Evolutionary conservation across 306 rosid genomes (phyloP).

Genomic region (Quercus glauca): DNA sequence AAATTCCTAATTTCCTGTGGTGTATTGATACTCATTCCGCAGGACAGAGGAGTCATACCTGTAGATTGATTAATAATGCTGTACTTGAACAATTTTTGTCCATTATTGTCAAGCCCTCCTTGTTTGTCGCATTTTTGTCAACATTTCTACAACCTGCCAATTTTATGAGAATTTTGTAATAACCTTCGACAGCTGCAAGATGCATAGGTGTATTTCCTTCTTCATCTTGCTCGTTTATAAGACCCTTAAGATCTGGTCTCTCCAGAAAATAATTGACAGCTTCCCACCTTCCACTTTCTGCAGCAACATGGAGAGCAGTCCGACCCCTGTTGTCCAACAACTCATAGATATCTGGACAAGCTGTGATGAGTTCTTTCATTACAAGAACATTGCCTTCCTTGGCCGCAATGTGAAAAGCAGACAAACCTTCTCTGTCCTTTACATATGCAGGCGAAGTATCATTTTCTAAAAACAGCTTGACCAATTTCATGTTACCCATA

Average conservation of each 20-base stretch:
- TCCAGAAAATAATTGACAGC: background rate
- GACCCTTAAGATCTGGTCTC: background rate
- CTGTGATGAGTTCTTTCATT: background rate
- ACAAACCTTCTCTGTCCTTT: constrained; percentile 6
- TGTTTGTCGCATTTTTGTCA: constrained; percentile 1
- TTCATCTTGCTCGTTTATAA: constrained; percentile 11
- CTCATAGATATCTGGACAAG: constrained; percentile 18
- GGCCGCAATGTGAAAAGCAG: constrained; percentile 19
- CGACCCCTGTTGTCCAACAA: background rate
- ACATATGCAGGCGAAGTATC: background rate
- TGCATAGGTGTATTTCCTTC: constrained; percentile 23
- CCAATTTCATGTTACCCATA: background rate
- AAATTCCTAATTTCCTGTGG: too few relatives aligned
- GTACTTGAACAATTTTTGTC: background rate
- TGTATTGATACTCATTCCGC: too few relatives aligned
- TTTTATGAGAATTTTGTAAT: background rate
- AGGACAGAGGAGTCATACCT: background rate
- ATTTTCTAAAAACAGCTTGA: constrained; percentile 3
- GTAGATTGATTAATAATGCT: background rate
- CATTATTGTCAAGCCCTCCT: background rate
- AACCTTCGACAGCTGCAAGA: background rate
- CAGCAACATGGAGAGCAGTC: constrained; percentile 17
- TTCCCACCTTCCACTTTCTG: background rate
- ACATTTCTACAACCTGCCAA: background rate
- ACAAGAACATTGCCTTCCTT: background rate